These are phyloP conservation scores for Austropuccinia psidii DNA, from an alignment of 1,284 basidiomycete species.

Conservation along the genomic window DNA sequence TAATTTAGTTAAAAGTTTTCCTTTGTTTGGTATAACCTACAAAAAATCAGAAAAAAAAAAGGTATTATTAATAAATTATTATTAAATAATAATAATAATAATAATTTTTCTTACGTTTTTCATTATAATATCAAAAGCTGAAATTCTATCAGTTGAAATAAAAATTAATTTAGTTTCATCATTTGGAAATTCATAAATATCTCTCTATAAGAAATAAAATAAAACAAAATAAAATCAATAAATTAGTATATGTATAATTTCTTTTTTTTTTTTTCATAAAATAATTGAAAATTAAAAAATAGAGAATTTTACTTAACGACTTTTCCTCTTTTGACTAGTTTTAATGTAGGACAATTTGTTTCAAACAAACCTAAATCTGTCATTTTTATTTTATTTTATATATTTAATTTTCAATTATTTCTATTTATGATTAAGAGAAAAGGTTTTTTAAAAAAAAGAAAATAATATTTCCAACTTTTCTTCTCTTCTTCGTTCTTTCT, in stretches of 20 bases:
- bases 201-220: slow-evolving; percentile 51
- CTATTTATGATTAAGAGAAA: too few species aligned
- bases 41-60: neutral
- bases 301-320: slow-evolving; percentile 50
- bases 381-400: too few species aligned
- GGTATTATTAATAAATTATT: neutral
- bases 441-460: too few species aligned
- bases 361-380: too few species aligned
- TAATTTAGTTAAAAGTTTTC: slow-evolving; percentile 77
- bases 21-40: slow-evolving; percentile 90
- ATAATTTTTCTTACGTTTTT: slow-evolving; percentile 59
- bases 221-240: neutral
- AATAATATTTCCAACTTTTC: too few species aligned
- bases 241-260: neutral
- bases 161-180: slow-evolving; percentile 68
- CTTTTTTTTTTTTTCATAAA: neutral
- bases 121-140: slow-evolving; percentile 91
- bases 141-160: slow-evolving; percentile 91
- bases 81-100: slow-evolving; percentile 39
- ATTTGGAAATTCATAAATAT: slow-evolving; percentile 67
- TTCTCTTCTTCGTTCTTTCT: too few species aligned
- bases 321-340: slow-evolving; percentile 74
- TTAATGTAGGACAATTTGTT: slow-evolving; percentile 51
- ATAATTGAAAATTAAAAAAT: neutral
- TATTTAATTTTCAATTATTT: too few species aligned